phyloP scores from a whole-genome alignment of 2,329 filamentous ascomycete species.

The Penicillium digitatum region DNA sequence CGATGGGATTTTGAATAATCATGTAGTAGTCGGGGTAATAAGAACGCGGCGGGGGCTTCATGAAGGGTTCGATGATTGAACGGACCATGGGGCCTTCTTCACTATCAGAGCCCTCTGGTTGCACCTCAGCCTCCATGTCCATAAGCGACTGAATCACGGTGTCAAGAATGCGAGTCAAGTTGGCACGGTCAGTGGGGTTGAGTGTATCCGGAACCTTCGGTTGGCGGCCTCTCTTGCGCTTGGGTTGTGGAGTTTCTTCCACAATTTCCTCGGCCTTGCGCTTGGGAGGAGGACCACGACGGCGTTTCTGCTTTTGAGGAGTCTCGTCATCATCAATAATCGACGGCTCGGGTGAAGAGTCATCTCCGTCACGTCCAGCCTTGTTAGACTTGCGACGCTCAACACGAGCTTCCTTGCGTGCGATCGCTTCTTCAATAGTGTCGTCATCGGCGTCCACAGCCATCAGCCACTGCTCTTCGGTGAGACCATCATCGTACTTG shows the following conservation, averaged over 20 bases:
- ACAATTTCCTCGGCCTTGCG: slow-evolving; percentile 78
- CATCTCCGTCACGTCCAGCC: slow-evolving; percentile 53
- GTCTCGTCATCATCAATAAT: slow-evolving; percentile 83
- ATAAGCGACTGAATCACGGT: slow-evolving; percentile 75
- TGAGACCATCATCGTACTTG: slow-evolving; percentile 93
- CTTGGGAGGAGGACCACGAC: slow-evolving; percentile 77
- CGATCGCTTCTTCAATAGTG: slow-evolving; percentile 84
- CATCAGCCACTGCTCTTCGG: slow-evolving; percentile 98
- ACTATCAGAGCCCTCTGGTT: slow-evolving; percentile 49
- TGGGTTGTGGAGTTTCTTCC: slow-evolving; percentile 71
- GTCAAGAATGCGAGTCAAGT: slow-evolving; percentile 76
- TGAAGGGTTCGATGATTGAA: slow-evolving; percentile 87
- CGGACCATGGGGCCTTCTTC: slow-evolving; percentile 60
- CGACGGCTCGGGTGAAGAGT: slow-evolving; percentile 64
- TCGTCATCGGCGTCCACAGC: slow-evolving; percentile 97
- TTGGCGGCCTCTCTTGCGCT: slow-evolving; percentile 71
- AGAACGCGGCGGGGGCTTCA: slow-evolving; percentile 82
- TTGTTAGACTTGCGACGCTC: slow-evolving; percentile 76
- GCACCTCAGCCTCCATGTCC: slow-evolving; percentile 72
- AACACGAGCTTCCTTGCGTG: slow-evolving; percentile 80
- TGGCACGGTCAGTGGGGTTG: slow-evolving; percentile 63
- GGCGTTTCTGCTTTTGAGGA: slow-evolving; percentile 69
- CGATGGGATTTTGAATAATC: slow-evolving; percentile 87
- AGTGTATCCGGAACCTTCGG: slow-evolving; percentile 66
- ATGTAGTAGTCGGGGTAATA: slow-evolving; percentile 94